Base-by-base conservation (phyloP, 2,329 filamentous ascomycete species). In the Bipolaris sorokiniana region DNA sequence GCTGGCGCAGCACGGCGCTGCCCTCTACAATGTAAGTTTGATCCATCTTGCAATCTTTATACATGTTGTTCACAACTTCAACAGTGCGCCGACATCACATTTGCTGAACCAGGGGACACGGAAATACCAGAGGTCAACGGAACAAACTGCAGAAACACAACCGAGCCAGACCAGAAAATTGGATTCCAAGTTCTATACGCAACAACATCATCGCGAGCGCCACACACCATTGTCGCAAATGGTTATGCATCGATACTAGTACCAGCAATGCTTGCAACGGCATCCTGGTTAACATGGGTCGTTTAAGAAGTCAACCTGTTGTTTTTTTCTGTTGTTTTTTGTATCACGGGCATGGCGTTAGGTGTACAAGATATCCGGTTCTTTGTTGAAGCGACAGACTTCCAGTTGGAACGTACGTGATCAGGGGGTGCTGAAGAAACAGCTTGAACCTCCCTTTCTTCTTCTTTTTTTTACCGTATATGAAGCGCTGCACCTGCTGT, bases 31-130 rank as follows among this genome's bases (percentile, higher is more conserved):
- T 59, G 90, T 93, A 81, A 66, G 88, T 61, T 26, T 26, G 11
- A 10, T 36, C 16, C n/a, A 5, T 31, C 28, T 16, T n/a, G n/a
- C 11, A 20, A 18, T 40, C 2, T 34, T 28, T 26, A 20, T 36
- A 3, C 7, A 20, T 11, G 13, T 37, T 16, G 42, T 51, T 67
- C 42, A 66, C 11, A 7, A 13, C 41, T 45, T 5, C 15, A 23
- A 51, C n/a, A 97, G 92, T 98, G 95, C 74, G 93, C 96, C 66
- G 94, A 98, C 73, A 96, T 98, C 69, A 94, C 90, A 45, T 96
- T 98, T 68, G 91, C 89, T 46, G 90, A 92, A 1, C 90, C 90
- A 22, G 80, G 86, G 68, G 89, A 96, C 72, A 87, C 26, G 26
- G 26, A 28, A 28, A 28, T 96, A 48, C 81, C 81, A 54, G 81